A percentile compares a stretch with the other conserved stretches of the same genome.
Evolutionary conservation across 768 basidiomycete genomes (phyloP).

Genomic region (Tylopilus plumbeoviolaceoides): DNA sequence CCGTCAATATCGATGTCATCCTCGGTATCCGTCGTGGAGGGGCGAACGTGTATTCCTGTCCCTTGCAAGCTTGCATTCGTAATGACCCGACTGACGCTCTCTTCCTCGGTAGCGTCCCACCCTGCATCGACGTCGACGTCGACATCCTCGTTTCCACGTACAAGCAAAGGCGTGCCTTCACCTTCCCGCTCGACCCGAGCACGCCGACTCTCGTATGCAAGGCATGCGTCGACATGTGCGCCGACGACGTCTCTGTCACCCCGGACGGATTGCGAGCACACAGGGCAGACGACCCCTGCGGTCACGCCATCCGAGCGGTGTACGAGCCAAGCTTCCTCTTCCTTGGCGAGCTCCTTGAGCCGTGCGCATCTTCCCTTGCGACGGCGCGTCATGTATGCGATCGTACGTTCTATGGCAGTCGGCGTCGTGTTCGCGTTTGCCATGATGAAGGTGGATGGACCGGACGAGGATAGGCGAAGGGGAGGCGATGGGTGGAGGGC

Average conservation of each 20-base stretch:
- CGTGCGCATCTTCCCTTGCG: conserved; percentile 66
- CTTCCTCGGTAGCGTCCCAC: conserved; percentile 36
- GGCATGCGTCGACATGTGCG: conserved; percentile 79
- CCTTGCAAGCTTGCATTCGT: conserved; percentile 41
- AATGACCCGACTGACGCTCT: conserved; percentile 41
- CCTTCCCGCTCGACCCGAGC: conserved; percentile 33
- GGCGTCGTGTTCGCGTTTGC: conserved; percentile 23
- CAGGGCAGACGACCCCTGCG: conserved; percentile 58
- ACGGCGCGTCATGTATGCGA: conserved; percentile 61
- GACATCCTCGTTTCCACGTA: conserved; percentile 30
- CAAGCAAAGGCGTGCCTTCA: conserved; percentile 24
- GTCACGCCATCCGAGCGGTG: conserved; percentile 29
- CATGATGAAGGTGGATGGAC: conserved; percentile 10
- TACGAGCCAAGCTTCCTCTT: conserved; percentile 42
- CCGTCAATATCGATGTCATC: conserved; percentile 81
- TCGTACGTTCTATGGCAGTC: conserved; percentile 45
- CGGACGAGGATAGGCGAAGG: conserved; percentile 6
- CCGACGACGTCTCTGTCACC: conserved; percentile 73
- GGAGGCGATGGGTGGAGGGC: conserved; percentile 24
- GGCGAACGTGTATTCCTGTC: conserved; percentile 67
- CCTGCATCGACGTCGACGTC: conserved; percentile 32
- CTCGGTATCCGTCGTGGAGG: conserved; percentile 60
- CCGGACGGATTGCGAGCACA: conserved; percentile 52
- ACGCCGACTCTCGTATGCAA: conserved; percentile 50
- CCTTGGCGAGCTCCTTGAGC: conserved; percentile 62